Percentiles rank a stretch among this genome's conserved stretches.
Conservation (phyloP, 208 protist genomes). For the Leishmania martiniquensis region DNA sequence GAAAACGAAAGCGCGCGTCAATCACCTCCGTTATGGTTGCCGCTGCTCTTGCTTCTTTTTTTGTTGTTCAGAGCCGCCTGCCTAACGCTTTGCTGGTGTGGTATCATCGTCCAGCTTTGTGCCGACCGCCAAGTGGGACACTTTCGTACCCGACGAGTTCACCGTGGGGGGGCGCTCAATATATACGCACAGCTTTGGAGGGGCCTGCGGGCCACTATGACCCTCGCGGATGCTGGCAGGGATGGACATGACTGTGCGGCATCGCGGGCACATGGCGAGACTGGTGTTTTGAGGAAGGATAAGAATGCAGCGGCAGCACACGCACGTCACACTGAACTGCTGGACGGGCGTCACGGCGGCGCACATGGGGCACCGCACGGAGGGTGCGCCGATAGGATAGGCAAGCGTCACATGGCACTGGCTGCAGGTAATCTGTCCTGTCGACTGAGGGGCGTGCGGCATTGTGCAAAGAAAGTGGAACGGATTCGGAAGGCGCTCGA, state of each 20-base stretch:
- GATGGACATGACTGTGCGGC: conserved; percentile 86
- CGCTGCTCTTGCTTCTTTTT: background rate
- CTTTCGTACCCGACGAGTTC: conserved; percentile 39
- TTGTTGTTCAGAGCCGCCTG: too few species aligned
- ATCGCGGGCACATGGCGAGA: conserved; percentile 85
- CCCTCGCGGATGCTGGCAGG: conserved; percentile 81
- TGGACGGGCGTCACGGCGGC: conserved; percentile 76
- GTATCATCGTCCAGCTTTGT: conserved; percentile 78
- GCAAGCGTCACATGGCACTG: conserved; percentile 81
- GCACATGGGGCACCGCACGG: conserved; percentile 87
- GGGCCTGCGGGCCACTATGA: conserved; percentile 47
- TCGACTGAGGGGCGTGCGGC: conserved; percentile 65
- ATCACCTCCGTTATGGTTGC: too few species aligned
- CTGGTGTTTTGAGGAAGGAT: conserved; percentile 86
- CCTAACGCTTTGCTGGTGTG: conserved; percentile 17
- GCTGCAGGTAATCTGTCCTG: conserved; percentile 79
- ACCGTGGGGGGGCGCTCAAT: conserved; percentile 70
- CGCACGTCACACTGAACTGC: conserved; percentile 84
- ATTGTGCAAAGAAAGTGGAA: conserved; percentile 22
- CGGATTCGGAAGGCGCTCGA: background rate
- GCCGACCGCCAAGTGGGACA: conserved; percentile 65
- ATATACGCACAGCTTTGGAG: conserved; percentile 83
- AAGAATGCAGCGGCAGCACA: conserved; percentile 82
- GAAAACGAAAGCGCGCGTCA: too few species aligned
- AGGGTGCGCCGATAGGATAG: conserved; percentile 84